Percentiles rank a stretch among this genome's conserved stretches.
Evolutionary conservation across 345 rosid species (phyloP).

Genomic region (Geranium brycei): DNA sequence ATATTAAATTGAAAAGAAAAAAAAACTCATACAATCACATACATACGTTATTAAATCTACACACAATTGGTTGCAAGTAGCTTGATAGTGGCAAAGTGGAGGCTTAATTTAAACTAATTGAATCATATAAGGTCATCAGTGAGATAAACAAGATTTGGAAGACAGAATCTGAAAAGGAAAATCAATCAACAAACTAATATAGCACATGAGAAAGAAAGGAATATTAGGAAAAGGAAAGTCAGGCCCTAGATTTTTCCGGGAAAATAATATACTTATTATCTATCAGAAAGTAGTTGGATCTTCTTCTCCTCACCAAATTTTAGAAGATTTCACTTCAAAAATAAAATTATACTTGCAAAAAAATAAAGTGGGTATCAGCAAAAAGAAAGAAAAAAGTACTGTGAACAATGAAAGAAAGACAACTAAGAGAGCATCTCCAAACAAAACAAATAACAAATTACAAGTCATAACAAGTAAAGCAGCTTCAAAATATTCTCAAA

Average conservation of each 20-base stretch:
- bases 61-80: neutral
- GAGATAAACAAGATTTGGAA: neutral
- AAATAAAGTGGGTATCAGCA: no score
- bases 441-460: neutral
- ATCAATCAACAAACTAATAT: neutral
- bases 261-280: no score
- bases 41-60: neutral
- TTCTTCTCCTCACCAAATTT: no score
- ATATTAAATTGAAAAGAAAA: conserved; percentile 2
- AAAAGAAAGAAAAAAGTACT: no score
- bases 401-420: neutral
- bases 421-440: neutral
- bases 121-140: neutral
- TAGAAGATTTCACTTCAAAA: no score
- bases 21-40: neutral
- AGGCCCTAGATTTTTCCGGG: neutral
- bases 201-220: neutral
- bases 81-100: neutral
- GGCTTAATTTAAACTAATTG: no score
- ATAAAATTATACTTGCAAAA: no score
- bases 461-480: neutral
- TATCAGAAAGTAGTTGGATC: neutral
- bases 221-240: conserved; percentile 6
- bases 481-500: neutral
- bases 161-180: neutral